Evolutionary conservation across 2,329 filamentous ascomycete genomes (phyloP).

Genomic region (Paramyrothecium sp.): DNA sequence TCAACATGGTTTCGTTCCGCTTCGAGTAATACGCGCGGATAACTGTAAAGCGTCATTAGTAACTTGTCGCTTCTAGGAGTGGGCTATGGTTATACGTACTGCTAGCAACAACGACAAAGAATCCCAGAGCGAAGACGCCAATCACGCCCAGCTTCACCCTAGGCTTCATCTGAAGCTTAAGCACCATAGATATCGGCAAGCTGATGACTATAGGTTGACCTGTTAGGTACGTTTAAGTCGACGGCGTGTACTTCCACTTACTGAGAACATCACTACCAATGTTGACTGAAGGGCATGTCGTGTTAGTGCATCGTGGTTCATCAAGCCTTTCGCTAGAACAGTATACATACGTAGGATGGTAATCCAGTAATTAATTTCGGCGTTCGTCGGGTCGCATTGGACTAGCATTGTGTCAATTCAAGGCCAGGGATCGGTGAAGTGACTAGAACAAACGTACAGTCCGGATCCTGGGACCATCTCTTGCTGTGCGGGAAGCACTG

Average conservation of each 20-base stretch:
- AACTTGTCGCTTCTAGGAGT: background rate
- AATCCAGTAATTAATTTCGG: constrained; percentile 18
- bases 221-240: background rate
- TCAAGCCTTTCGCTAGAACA: fast-evolving
- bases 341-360: constrained; percentile 13
- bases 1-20: constrained; percentile 31
- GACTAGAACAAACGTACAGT: constrained; percentile 9
- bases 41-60: constrained; percentile 10
- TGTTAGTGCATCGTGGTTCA: background rate
- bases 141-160: constrained; percentile 30
- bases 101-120: constrained; percentile 28
- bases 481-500: constrained; percentile 33
- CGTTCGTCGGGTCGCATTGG: constrained; percentile 14
- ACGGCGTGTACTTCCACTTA: constrained; percentile 2
- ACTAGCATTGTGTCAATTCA: constrained; percentile 9
- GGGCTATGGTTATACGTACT: constrained; percentile 9
- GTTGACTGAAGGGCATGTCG: constrained; percentile 8
- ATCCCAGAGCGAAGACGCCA: constrained; percentile 27
- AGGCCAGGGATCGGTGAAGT: background rate
- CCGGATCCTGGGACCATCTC: constrained; percentile 25
- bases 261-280: constrained; percentile 18
- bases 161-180: constrained; percentile 28
- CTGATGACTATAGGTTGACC: constrained; percentile 18
- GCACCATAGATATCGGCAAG: constrained; percentile 31
- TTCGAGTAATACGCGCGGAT: constrained; percentile 32